Evolutionary conservation across 805 yeast genomes (phyloP).

Genomic region (Yarrowia sp.): DNA sequence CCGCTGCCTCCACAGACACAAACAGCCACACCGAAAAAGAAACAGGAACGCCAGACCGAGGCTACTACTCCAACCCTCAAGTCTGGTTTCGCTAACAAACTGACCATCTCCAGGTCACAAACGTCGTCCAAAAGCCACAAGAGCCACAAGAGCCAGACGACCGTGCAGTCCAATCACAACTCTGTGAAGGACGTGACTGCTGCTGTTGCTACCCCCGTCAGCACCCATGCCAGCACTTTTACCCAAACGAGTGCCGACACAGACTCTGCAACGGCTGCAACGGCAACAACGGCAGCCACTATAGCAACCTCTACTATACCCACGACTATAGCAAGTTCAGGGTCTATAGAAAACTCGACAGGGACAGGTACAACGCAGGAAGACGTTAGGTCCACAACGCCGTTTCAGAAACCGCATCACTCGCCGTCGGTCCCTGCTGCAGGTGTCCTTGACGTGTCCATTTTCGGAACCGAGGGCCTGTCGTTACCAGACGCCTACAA

Average conservation of each 20-base stretch:
- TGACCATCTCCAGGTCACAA: background rate
- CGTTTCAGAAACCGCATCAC: background rate
- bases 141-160: constrained; percentile 11
- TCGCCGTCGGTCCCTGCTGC: background rate
- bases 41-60: background rate
- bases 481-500: constrained; percentile 1
- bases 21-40: background rate
- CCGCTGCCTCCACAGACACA: background rate
- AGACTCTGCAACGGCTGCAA: background rate
- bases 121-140: constrained; percentile 1
- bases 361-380: background rate
- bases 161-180: background rate
- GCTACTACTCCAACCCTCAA: background rate
- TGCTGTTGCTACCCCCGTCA: background rate
- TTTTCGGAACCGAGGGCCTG: constrained; percentile 9
- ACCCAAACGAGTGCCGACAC: background rate
- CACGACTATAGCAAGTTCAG: too few relatives aligned
- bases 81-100: constrained; percentile 1
- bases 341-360: too few relatives aligned
- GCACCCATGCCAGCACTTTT: background rate
- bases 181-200: background rate
- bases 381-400: background rate
- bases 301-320: too few relatives aligned
- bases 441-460: background rate
- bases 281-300: background rate